A percentile compares a stretch with the other conserved stretches of the same genome.
Conservation (phyloP, 805 yeast genomes). For the Jamesozyma gamospora region DNA sequence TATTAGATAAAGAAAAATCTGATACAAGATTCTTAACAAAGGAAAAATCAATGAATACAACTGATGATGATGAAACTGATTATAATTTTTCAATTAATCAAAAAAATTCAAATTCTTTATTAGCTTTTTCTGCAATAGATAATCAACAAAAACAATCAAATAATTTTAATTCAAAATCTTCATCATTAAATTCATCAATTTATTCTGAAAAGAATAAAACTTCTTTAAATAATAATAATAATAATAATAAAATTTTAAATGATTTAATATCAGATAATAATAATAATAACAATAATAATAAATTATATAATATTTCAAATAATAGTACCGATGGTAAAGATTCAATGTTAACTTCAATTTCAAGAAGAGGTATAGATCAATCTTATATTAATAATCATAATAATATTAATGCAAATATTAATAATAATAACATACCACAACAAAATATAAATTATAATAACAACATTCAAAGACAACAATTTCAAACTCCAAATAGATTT, state of each 20-base stretch:
- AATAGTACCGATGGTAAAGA: constrained; percentile 25
- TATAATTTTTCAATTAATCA: constrained; percentile 3
- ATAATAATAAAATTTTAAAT: not conserved
- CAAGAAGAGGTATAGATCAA: constrained; percentile 59
- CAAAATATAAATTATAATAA: not conserved
- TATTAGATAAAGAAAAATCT: constrained; percentile 4
- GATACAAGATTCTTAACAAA: not conserved
- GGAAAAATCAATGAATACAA: not conserved
- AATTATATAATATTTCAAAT: constrained; percentile 5
- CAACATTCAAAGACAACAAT: constrained; percentile 8
- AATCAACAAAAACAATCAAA: constrained; percentile 5
- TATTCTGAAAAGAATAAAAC: constrained; percentile 15
- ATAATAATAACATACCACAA: not conserved
- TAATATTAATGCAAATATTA: not conserved
- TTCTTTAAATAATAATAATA: constrained; percentile 1
- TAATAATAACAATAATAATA: not conserved
- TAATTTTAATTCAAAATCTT: constrained; percentile 1
- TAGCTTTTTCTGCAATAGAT: constrained; percentile 18
- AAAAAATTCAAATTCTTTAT: constrained; percentile 4
- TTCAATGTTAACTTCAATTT: constrained; percentile 69
- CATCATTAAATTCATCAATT: constrained; percentile 17
- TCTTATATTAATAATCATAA: not conserved
- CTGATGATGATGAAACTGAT: not conserved
- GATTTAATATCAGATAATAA: not conserved
- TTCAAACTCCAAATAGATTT: constrained; percentile 3